A percentile compares a stretch with the other conserved stretches of the same genome.
phyloP scores from a whole-genome alignment of 2,329 filamentous ascomycete species.

The Xylariaceae sp. region DNA sequence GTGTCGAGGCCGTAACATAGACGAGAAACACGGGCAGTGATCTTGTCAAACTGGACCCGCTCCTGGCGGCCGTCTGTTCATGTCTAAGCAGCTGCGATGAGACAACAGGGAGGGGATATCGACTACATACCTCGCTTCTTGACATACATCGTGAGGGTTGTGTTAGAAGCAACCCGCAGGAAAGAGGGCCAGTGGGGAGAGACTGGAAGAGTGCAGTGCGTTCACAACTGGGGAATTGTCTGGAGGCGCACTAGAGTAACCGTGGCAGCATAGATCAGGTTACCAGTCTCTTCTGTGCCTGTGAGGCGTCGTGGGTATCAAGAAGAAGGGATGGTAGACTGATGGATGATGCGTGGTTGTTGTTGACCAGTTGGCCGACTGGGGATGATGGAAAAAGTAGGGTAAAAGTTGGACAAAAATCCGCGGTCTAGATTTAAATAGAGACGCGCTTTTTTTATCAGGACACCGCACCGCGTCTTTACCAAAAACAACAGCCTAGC shows the following conservation, averaged over 20 bases:
- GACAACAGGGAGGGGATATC: background rate
- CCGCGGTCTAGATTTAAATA: slow-evolving; percentile 19
- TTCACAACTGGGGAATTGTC: background rate
- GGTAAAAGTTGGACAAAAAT: slow-evolving; percentile 11
- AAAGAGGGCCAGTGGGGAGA: slow-evolving; percentile 9
- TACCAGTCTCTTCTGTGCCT: slow-evolving; percentile 7
- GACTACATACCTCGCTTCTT: slow-evolving; percentile 54
- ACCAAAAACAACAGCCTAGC: background rate
- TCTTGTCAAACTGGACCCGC: slow-evolving; percentile 99
- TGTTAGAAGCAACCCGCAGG: slow-evolving; percentile 21
- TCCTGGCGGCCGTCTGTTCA: slow-evolving; percentile 91
- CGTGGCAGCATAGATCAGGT: background rate
- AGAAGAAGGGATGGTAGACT: background rate
- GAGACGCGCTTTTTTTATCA: slow-evolving; percentile 18
- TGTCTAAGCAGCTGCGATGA: slow-evolving; percentile 16
- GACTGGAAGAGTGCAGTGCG: background rate
- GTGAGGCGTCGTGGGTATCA: slow-evolving; percentile 15
- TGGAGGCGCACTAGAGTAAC: background rate
- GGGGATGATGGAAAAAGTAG: slow-evolving; percentile 11
- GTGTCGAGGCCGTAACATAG: slow-evolving; percentile 96
- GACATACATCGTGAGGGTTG: slow-evolving; percentile 52
- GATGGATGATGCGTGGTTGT: background rate
- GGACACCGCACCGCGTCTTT: slow-evolving; percentile 21
- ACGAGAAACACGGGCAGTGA: slow-evolving; percentile 95
- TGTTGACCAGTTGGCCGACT: slow-evolving; percentile 2